Evolutionary conservation across 805 yeast species (phyloP), one percentile per base, ranked within the genome.

Genomic region (Cyberlindnera petersonii): DNA sequence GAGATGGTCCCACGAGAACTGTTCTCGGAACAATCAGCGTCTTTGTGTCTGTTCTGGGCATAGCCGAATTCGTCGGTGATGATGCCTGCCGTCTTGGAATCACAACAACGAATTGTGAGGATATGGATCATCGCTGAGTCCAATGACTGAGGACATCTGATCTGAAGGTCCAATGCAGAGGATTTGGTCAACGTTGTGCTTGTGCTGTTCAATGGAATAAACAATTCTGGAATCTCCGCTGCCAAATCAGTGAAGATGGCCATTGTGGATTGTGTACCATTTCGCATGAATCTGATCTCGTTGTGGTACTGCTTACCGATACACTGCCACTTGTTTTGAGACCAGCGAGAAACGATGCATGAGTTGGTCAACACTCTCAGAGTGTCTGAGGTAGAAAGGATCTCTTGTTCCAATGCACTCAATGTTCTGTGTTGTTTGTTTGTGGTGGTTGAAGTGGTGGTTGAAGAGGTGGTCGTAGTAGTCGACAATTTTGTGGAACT

Each of bases 311-410:
- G 41, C 9, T 36, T 24, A 4, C 57, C 56, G 16, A 52, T 34
- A 8, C 40, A 28, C 23, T 44, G 45, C 58, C 58, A 55, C 28
- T 46, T 43, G 42, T 47, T 49, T 15, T 40, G 33, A 20, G 21
- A 33, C 60, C 60, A 55, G 16, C 37, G 32, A 1, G 58, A 53
- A 4, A 55, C 38, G 9, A 51, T 35, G 11, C 42, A 29, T 4
- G 47, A 35, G 27, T 47, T 48, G 7, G 42, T 50, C 16, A 55
- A 16, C 2, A 23, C 35, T 32, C 18, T 16, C 8, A 28, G 24
- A 17, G 21, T 32, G 9, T 26, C 22, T 7, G 35, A 32, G 10
- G 28, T 11, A 4, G 26, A 23, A 9, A 49, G 13, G 9, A 37
- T n/a, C 6, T 36, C n/a, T 17, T 37, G 24, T 19, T 50, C 55